phyloP scores from a whole-genome alignment of 305 asterid genomes.

The Ilex paraguariensis region DNA sequence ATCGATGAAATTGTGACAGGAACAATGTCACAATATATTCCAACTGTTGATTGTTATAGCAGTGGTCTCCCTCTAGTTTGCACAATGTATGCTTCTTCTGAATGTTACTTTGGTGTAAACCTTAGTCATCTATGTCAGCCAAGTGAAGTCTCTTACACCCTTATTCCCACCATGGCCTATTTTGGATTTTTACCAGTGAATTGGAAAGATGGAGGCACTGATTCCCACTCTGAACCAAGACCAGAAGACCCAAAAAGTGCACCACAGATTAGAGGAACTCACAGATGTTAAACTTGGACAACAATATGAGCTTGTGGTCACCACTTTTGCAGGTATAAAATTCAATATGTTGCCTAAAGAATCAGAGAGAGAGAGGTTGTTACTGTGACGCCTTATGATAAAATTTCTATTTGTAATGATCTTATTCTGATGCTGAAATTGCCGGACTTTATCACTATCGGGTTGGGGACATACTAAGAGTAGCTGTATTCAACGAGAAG shows the following conservation, averaged over 20 bases:
- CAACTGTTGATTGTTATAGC: conserved; percentile 31
- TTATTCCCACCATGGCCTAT: conserved; percentile 42
- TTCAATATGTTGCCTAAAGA: neutral
- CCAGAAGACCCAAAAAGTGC: conserved; percentile 9
- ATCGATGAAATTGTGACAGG: conserved; percentile 29
- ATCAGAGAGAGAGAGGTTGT: no score
- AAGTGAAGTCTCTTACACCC: conserved; percentile 27
- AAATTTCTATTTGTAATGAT: no score
- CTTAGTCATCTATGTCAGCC: conserved; percentile 33
- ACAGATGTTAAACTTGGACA: conserved; percentile 33
- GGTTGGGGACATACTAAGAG: conserved; percentile 44
- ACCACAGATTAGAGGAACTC: conserved; percentile 22
- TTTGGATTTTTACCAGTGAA: conserved; percentile 33
- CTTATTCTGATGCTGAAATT: neutral
- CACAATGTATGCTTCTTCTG: conserved; percentile 35
- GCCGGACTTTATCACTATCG: conserved; percentile 37
- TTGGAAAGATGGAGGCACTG: neutral
- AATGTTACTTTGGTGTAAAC: conserved; percentile 31
- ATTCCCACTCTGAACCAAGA: neutral
- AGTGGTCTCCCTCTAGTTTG: conserved; percentile 29
- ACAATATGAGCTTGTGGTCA: conserved; percentile 37
- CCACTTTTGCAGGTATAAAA: conserved; percentile 35
- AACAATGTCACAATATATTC: conserved; percentile 38
- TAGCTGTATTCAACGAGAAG: conserved; percentile 32
- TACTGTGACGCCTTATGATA: no score